These are phyloP conservation scores for Gnaphalium uliginosum DNA, from an alignment of 129 eudicot species.

Conservation along the genomic window DNA sequence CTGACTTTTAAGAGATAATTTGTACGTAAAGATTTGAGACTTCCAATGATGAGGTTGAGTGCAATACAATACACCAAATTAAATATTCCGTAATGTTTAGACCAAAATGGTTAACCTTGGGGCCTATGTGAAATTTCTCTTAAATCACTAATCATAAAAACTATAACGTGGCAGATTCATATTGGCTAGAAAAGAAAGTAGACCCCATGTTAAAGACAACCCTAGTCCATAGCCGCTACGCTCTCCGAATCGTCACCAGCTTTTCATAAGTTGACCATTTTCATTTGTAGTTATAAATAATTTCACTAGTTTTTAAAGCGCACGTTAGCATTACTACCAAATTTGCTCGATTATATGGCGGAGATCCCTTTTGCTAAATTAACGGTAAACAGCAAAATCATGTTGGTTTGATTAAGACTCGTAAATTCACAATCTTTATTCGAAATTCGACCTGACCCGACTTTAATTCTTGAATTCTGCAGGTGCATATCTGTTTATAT, in stretches of 20 bases:
- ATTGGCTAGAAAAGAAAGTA: background rate
- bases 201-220: conserved; percentile 24
- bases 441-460: conserved; percentile 32
- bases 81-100: background rate
- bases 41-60: conserved; percentile 4
- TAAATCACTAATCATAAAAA: conserved; percentile 16
- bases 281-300: conserved; percentile 4
- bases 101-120: conserved; percentile 16
- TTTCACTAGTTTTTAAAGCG: conserved; percentile 16
- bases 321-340: conserved; percentile 24
- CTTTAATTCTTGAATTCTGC: conserved; percentile 14
- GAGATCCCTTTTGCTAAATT: conserved; percentile 36
- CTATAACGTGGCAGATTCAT: background rate
- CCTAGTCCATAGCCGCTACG: conserved; percentile 27
- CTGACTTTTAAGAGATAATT: background rate
- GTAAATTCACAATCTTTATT: background rate
- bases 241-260: conserved; percentile 21
- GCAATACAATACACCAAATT: background rate
- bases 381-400: conserved; percentile 14
- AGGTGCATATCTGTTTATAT: conserved; percentile 22
- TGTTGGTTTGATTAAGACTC: conserved; percentile 21
- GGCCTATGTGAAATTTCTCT: conserved; percentile 6
- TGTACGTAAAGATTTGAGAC: background rate
- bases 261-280: conserved; percentile 30
- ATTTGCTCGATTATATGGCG: conserved; percentile 16